A percentile compares a stretch with the other conserved stretches of the same genome.
Conservation (phyloP, 257 asterid species). For the Apocynum venetum region DNA sequence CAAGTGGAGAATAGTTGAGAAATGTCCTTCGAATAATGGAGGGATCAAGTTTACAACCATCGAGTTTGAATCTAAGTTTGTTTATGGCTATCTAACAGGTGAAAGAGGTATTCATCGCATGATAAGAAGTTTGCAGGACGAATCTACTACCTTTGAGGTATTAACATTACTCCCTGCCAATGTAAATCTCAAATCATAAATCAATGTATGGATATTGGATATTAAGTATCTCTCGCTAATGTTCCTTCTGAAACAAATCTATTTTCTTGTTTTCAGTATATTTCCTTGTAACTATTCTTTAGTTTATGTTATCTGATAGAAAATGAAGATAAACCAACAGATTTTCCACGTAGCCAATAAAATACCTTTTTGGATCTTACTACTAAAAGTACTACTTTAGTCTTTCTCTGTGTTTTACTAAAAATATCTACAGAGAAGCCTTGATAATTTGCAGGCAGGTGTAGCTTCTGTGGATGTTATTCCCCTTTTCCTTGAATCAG, state of each 20-base stretch:
- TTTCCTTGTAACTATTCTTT: neutral
- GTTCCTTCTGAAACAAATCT: neutral
- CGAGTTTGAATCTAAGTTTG: slow-evolving; percentile 66
- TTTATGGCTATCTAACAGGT: slow-evolving; percentile 67
- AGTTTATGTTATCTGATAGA: neutral
- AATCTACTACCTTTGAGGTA: slow-evolving; percentile 45
- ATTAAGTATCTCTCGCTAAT: neutral
- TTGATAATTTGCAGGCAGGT: slow-evolving; percentile 35
- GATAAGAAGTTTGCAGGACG: slow-evolving; percentile 31
- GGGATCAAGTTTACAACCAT: slow-evolving; percentile 47
- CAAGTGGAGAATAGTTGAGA: slow-evolving; percentile 62
- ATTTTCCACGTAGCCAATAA: neutral
- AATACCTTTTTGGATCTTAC: neutral
- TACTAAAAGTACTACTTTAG: neutral
- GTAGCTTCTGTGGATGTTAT: slow-evolving; percentile 64
- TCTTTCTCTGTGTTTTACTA: neutral
- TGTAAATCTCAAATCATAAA: neutral
- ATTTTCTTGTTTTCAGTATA: neutral
- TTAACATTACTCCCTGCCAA: slow-evolving; percentile 11
- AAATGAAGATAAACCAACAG: neutral
- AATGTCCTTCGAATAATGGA: slow-evolving; percentile 37
- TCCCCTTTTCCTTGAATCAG: slow-evolving; percentile 74
- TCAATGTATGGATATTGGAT: neutral
- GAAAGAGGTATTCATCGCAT: slow-evolving; percentile 71
- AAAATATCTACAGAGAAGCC: neutral